Evolutionary conservation across 2,329 filamentous ascomycete species (phyloP).

Genomic region (Exophiala aquamarina): DNA sequence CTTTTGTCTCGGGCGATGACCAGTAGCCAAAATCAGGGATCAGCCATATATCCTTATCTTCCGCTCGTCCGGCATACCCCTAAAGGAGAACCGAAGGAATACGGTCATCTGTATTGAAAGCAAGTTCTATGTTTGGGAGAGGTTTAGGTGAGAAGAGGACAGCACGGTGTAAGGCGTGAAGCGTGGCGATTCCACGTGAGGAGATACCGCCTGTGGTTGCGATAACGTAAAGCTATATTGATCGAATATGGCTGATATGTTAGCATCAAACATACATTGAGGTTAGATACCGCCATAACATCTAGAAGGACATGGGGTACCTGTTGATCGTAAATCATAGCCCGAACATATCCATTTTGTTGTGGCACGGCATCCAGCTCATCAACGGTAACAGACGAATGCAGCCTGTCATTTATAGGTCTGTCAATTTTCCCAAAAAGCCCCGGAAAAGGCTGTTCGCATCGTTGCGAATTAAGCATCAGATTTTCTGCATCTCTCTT

Average conservation of each 20-base stretch:
- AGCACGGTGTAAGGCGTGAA: conserved; percentile 51
- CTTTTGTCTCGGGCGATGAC: conserved; percentile 51
- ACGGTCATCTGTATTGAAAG: conserved; percentile 48
- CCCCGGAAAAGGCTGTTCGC: conserved; percentile 29
- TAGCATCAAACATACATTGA: neutral
- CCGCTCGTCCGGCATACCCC: conserved; percentile 43
- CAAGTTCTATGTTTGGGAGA: conserved; percentile 52
- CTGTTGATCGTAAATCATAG: conserved; percentile 37
- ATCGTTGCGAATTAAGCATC: conserved; percentile 27
- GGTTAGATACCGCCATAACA: conserved; percentile 2
- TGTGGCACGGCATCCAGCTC: conserved; percentile 26
- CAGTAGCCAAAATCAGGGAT: conserved; percentile 58
- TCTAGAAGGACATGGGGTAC: conserved; percentile 14
- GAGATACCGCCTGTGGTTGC: conserved; percentile 33
- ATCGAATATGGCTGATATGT: too few species aligned
- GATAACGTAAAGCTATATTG: conserved; percentile 39
- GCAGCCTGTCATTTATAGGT: conserved; percentile 19
- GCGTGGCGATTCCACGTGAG: conserved; percentile 39
- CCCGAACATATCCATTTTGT: conserved; percentile 33
- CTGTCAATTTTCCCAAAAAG: conserved; percentile 30
- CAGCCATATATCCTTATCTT: conserved; percentile 47
- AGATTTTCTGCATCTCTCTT: conserved; percentile 29
- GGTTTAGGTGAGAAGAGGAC: conserved; percentile 40
- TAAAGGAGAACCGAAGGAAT: conserved; percentile 38
- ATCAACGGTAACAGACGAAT: conserved; percentile 24